Base-by-base conservation (phyloP, 768 basidiomycete genomes). In the Holtermanniella nyarrowii region DNA sequence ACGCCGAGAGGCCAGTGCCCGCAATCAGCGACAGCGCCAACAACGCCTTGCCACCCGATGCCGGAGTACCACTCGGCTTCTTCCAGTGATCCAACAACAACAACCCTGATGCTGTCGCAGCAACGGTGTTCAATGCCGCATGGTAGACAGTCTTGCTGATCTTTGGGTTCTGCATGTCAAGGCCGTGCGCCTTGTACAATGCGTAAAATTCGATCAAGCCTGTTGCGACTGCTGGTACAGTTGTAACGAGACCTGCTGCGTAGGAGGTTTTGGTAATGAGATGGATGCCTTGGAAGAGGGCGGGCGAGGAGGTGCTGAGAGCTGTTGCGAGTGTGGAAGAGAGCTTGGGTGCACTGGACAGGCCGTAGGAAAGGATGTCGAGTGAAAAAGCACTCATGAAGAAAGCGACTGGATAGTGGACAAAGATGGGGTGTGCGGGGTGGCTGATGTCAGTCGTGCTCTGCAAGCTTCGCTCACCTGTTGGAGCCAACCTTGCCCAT, bases 121-220 rank as follows among this genome's bases (percentile, higher is more conserved):
- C 63, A 7, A 53, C 39, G 49, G 67, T 62, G 44, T 67, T 71
- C 52, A 71, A 41, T 21, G 53, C 55, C 18, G 70, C 65, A 52
- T 71, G 70, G 14, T 49, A 61, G 4, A 69, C 31, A 7, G 65
- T 69, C 48, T 54, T 61, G 57, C 64, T 66, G 41, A 69, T 50
- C 55, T 69, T 71, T 42, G 51, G 51, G 3, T 64, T 61, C 0
- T 53, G 58, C 4, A 61, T 49, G 52, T 68, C 62, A 43, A 46
- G 50, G 57, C 56, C 51, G 31, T 54, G 53, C 10, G 31, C 46
- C 20, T 56, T 42, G 40, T 54, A 47, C 18, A 72, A 58, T 44
- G 65, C 68, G 55, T 69, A 68, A 21, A 64, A 62, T 53, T 73
- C 72, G 1, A 55, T 55, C 5, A 66, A 16, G 22, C 72, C 72